These are phyloP conservation scores for Limnanthes douglasii DNA, from an alignment of 345 rosid genomes.

Conservation along the genomic window DNA sequence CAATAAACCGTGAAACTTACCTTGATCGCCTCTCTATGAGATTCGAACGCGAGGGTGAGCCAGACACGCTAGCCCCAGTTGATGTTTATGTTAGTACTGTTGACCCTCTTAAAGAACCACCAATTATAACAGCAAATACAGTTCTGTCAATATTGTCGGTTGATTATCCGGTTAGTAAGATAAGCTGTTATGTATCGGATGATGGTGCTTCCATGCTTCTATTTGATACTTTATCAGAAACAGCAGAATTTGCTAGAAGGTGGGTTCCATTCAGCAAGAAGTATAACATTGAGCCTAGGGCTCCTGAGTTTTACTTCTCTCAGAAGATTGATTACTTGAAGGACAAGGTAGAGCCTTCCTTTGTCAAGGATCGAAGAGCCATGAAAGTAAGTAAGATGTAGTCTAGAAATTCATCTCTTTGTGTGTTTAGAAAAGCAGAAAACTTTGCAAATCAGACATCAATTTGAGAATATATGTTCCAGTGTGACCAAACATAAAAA, in stretches of 20 bases:
- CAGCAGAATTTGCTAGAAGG: conserved; percentile 90
- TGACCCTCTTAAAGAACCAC: conserved; percentile 98
- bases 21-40: conserved; percentile 77
- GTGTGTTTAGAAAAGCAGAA: too few relatives aligned
- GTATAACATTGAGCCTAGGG: conserved; percentile 74
- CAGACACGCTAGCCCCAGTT: conserved; percentile 62
- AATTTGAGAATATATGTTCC: too few relatives aligned
- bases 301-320: conserved; percentile 87
- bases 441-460: too few relatives aligned
- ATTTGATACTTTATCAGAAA: conserved; percentile 75
- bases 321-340: conserved; percentile 94
- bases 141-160: conserved; percentile 67
- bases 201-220: conserved; percentile 96
- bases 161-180: conserved; percentile 81
- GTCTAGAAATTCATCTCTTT: neutral
- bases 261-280: conserved; percentile 97
- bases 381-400: conserved; percentile 50
- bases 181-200: conserved; percentile 90
- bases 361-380: conserved; percentile 95
- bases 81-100: conserved; percentile 87
- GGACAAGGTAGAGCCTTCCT: conserved; percentile 82
- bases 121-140: conserved; percentile 89
- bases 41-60: conserved; percentile 77
- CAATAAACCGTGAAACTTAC: conserved; percentile 80
- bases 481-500: too few relatives aligned